Conservation (phyloP, 2,329 filamentous ascomycete species). For the Xylaria sp. region DNA sequence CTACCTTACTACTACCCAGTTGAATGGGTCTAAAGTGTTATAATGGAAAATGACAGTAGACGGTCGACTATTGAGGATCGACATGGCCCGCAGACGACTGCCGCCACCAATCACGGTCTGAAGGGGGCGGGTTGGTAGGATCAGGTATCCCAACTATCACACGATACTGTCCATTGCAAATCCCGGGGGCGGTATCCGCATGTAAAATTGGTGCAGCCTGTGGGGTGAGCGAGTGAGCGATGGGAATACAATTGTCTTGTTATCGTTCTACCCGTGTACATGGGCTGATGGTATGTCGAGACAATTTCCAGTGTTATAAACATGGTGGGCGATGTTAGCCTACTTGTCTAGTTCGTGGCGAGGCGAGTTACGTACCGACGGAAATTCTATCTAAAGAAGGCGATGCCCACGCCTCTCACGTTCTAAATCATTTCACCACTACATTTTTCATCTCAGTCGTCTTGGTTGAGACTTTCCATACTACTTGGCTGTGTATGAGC, state of each 20-base stretch:
- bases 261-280: constrained; percentile 14
- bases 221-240: constrained; percentile 10
- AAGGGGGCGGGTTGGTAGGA: neutral
- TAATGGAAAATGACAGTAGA: neutral
- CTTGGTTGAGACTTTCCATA: neutral
- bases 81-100: constrained; percentile 20
- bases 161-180: constrained; percentile 7
- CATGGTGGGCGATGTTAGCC: neutral
- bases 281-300: constrained; percentile 20
- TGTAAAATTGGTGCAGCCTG: constrained; percentile 20
- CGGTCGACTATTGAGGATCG: constrained; percentile 30
- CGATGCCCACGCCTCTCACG: neutral
- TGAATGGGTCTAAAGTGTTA: constrained; percentile 14
- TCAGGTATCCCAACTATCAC: constrained; percentile 9
- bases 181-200: constrained; percentile 18
- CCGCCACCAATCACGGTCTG: constrained; percentile 31
- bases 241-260: constrained; percentile 7
- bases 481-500: neutral
- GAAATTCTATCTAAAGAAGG: constrained; percentile 21
- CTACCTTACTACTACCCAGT: constrained; percentile 1
- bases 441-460: constrained; percentile 3
- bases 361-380: constrained; percentile 19
- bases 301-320: constrained; percentile 18
- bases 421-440: neutral
- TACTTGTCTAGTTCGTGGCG: constrained; percentile 14